Evolutionary conservation across 2,329 filamentous ascomycete genomes (phyloP).

Genomic region (Colletotrichum sp.): DNA sequence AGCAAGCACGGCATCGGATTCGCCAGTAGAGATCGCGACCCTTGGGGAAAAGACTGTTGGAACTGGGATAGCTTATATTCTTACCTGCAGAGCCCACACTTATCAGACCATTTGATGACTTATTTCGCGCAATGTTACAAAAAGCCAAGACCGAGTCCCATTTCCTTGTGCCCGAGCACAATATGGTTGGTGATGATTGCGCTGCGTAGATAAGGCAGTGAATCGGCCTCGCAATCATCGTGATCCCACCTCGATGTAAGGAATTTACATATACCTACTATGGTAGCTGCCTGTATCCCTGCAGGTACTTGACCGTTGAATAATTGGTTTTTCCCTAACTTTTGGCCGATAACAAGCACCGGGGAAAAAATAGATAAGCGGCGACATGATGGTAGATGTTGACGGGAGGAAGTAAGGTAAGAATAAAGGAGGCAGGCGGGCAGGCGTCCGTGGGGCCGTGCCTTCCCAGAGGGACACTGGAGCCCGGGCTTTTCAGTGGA

Average conservation of each 20-base stretch:
- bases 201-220: background rate
- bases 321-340: too few relatives aligned
- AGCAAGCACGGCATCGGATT: background rate
- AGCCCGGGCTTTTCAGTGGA: background rate
- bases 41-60: background rate
- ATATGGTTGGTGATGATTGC: background rate
- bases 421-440: background rate
- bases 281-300: too few relatives aligned
- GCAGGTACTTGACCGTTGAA: too few relatives aligned
- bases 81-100: background rate
- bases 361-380: background rate
- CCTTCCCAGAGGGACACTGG: background rate
- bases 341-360: too few relatives aligned
- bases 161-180: background rate
- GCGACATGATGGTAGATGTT: background rate
- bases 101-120: background rate
- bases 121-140: background rate
- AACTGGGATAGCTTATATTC: background rate
- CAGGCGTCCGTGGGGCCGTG: background rate
- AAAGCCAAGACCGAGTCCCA: background rate
- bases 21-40: background rate
- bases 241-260: constrained; percentile 17
- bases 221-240: constrained; percentile 25
- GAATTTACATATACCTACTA: too few relatives aligned
- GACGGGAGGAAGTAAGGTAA: too few relatives aligned